A percentile compares a stretch with the other conserved stretches of the same genome.
Evolutionary conservation across 1,284 basidiomycete genomes (phyloP).

Genomic region (Sanghuangporus baumii): DNA sequence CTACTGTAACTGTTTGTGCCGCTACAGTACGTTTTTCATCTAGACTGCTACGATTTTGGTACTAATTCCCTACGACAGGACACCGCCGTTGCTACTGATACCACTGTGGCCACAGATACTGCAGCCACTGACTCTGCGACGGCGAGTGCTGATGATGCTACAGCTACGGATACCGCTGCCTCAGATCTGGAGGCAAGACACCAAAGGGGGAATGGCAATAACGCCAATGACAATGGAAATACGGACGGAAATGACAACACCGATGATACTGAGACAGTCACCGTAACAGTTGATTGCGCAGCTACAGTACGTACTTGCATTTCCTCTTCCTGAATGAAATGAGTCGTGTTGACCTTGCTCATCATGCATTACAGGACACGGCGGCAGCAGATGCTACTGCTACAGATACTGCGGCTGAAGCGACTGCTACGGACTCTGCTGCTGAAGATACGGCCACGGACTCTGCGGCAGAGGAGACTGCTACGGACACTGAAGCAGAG

Average conservation of each 20-base stretch:
- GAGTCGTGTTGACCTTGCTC: background rate
- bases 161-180: conserved; percentile 1
- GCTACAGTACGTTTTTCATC: background rate
- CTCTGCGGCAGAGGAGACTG: background rate
- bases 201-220: background rate
- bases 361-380: background rate
- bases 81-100: background rate
- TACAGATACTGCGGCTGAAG: no score
- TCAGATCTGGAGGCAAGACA: background rate
- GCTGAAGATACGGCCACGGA: no score
- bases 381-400: no score
- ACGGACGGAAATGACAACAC: background rate
- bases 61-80: background rate
- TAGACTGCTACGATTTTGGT: no score
- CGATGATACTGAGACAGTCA: background rate
- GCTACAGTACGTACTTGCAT: background rate
- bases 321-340: background rate
- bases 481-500: background rate
- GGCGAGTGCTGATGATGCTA: background rate
- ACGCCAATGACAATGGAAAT: background rate
- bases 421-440: no score
- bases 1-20: background rate
- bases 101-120: background rate
- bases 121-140: background rate
- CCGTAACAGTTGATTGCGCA: background rate